Evolutionary conservation across 2,329 filamentous ascomycete species (phyloP), one percentile per base, ranked within the genome.

Genomic region (Pseudocercospora eumusae): DNA sequence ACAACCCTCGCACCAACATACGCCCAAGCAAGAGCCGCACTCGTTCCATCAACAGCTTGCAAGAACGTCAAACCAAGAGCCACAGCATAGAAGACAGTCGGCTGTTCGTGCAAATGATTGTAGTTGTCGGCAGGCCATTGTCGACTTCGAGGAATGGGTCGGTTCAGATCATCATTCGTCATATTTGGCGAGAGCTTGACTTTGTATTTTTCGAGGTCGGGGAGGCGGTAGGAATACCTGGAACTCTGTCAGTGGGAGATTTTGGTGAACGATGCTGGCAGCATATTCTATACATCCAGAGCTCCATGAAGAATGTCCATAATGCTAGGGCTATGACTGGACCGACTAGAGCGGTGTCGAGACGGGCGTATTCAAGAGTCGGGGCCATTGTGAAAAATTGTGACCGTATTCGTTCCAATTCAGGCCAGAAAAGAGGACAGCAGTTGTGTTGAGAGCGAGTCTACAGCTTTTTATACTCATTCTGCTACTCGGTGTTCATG

Each of bases 51-150:
- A 10, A 64, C 54, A 3, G 64, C 66, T n/a, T 68, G 70, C 31
- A 75, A 56, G 20, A 75, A 50, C 1, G 75, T 75, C 36, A 81
- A 64, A 1, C 73, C 71, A 6, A 80, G 68, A 1, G 67, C 63
- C 1, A 73, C 63, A 18, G 77, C 78, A 69, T 80, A 81, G 71
- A 81, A 81, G 45, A 76, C 74, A 0, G 66, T 68, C 10, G 66
- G 66, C 52, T 68, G 66, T 27, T 68, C 66, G 31, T 67, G 65
- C 15, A 68, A 47, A 44, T 68, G 66, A 23, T 63, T 66, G 54
- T 60, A 68, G 52, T 67, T 67, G 13, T 68, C 60, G 4, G 64
- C 65, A n/a, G 65, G 62, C 44, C 52, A 65, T 27, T 61, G 57
- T 18, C 62, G 62, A 31, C 61, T 59, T n/a, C 59, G 54, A 7